Evolutionary conservation across 2,329 filamentous ascomycete species (phyloP).

Genomic region (Tolypocladium pustulatum): DNA sequence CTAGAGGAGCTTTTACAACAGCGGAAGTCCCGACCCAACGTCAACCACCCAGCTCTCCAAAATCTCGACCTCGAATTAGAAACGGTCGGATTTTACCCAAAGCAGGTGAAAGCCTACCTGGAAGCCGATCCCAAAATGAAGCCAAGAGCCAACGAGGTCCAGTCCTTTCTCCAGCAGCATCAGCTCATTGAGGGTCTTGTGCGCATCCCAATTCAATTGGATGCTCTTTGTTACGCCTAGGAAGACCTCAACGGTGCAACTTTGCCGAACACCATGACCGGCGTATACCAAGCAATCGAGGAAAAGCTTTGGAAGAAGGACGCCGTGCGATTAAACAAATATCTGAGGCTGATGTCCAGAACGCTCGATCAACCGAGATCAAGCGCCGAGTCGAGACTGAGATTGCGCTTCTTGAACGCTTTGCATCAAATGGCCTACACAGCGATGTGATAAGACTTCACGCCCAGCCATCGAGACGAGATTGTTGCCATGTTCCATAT

Average conservation of each 20-base stretch:
- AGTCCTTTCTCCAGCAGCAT: constrained; percentile 20
- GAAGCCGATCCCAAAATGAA: constrained; percentile 2
- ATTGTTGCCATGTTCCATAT: constrained; percentile 9
- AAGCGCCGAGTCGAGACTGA: constrained; percentile 4
- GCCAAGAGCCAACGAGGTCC: constrained; percentile 12
- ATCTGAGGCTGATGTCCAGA: constrained; percentile 8
- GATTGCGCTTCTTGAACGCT: constrained; percentile 14
- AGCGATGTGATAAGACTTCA: constrained; percentile 22
- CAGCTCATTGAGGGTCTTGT: constrained; percentile 22
- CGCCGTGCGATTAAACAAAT: constrained; percentile 15
- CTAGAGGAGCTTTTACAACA: constrained; percentile 19
- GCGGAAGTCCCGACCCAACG: constrained; percentile 19
- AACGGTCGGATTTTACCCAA: constrained; percentile 25
- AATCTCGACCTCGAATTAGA: constrained; percentile 24
- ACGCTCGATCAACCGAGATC: background rate
- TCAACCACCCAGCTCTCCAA: constrained; percentile 23
- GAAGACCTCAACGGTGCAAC: constrained; percentile 5
- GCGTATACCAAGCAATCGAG: constrained; percentile 21
- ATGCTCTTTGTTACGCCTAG: constrained; percentile 31
- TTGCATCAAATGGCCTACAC: constrained; percentile 25
- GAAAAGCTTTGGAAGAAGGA: constrained; percentile 28
- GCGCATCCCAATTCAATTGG: constrained; percentile 32
- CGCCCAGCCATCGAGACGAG: constrained; percentile 7
- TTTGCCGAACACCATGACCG: constrained; percentile 24
- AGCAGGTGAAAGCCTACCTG: constrained; percentile 24